Percentiles rank a stretch among this genome's conserved stretches.
Conservation (phyloP, 345 rosid genomes). For the Pistacia atlantica region DNA sequence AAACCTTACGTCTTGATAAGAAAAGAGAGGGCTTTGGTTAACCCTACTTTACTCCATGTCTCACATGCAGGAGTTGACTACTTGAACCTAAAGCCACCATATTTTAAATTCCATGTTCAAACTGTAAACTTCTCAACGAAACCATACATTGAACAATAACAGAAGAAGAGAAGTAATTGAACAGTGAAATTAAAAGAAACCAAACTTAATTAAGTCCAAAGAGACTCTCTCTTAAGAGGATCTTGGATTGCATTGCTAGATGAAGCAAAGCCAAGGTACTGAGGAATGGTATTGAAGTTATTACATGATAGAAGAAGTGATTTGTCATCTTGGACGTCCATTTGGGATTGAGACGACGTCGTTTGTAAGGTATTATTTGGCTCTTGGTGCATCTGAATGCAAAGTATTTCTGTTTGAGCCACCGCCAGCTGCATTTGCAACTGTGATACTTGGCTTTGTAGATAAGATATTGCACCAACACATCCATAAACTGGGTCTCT, state of each 20-base stretch:
- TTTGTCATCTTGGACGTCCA: constrained; percentile 43
- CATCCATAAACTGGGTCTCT: constrained; percentile 89
- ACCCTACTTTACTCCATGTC: constrained; percentile 21
- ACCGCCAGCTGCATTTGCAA: constrained; percentile 81
- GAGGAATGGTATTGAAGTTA: constrained; percentile 39
- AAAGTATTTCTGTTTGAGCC: constrained; percentile 78
- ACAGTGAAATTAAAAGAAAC: neutral
- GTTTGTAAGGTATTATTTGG: constrained; percentile 29
- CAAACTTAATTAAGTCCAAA: constrained; percentile 50
- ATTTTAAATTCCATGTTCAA: neutral
- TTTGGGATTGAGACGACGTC: constrained; percentile 13
- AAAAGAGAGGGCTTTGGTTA: constrained; percentile 11
- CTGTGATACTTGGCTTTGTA: constrained; percentile 81
- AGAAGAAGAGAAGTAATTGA: neutral
- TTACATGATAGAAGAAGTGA: constrained; percentile 39
- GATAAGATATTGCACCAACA: constrained; percentile 76
- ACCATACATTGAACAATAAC: neutral
- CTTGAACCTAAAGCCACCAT: neutral
- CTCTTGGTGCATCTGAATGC: constrained; percentile 79
- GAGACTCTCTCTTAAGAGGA: constrained; percentile 70
- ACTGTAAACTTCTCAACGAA: neutral
- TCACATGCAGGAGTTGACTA: constrained; percentile 38
- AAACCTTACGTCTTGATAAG: neutral
- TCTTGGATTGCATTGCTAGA: constrained; percentile 65
- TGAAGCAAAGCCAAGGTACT: constrained; percentile 53